Percentiles rank a stretch among this genome's conserved stretches.
Conservation (phyloP, 2,329 filamentous ascomycete species). For the Xylariaceae sp. region DNA sequence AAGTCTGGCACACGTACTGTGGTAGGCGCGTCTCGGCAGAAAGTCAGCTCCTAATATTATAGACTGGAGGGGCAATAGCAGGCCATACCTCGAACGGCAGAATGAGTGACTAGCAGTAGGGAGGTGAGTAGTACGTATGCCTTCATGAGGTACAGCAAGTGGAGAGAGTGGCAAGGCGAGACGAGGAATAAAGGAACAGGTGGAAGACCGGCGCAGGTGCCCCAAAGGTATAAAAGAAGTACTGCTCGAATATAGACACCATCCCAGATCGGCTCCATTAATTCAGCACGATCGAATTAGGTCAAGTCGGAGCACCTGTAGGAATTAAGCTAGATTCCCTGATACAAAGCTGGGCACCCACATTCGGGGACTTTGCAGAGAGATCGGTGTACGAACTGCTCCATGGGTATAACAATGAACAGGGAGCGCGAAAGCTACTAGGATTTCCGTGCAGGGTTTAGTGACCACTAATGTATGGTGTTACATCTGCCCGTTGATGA, state of each 20-base stretch:
- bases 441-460: constrained; percentile 36
- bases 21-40: constrained; percentile 42
- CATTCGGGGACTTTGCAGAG: constrained; percentile 29
- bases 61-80: constrained; percentile 42
- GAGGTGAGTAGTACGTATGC: constrained; percentile 17
- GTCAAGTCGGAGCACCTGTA: constrained; percentile 49
- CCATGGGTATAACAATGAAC: constrained; percentile 35
- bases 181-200: constrained; percentile 39
- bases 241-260: constrained; percentile 40
- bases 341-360: constrained; percentile 42
- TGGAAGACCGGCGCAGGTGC: constrained; percentile 44
- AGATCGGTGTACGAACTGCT: constrained; percentile 26
- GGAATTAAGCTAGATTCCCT: constrained; percentile 48
- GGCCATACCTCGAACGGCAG: constrained; percentile 33
- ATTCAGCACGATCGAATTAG: constrained; percentile 43
- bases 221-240: constrained; percentile 51
- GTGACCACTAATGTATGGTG: constrained; percentile 25
- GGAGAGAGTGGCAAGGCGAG: constrained; percentile 44
- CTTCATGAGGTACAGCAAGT: constrained; percentile 34
- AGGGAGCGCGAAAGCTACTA: constrained; percentile 33
- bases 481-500: constrained; percentile 42
- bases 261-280: constrained; percentile 37
- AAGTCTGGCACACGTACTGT: constrained; percentile 31
- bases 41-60: constrained; percentile 54
- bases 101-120: constrained; percentile 47